phyloP scores from a whole-genome alignment of 352 stramenopile genomes.

The Aphanomyces invadans region DNA sequence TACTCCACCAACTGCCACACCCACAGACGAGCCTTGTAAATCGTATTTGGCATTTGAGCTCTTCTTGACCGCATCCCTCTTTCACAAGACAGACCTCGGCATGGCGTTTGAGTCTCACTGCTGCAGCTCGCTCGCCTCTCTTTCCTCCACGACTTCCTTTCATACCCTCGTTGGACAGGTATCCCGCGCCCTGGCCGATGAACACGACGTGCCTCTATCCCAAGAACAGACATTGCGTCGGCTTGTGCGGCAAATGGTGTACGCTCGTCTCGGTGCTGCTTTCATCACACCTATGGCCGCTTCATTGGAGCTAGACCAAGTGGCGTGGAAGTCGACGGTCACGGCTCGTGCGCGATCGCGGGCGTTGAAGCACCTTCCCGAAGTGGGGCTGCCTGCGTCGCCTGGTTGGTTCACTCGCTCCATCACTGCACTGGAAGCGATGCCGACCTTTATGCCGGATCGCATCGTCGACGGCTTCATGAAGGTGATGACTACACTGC shows the following conservation, averaged over 20 bases:
- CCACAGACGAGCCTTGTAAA: not conserved
- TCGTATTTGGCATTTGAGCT: slow-evolving; percentile 21
- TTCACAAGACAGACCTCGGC: slow-evolving; percentile 8
- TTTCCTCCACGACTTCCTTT: not conserved
- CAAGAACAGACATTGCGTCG: not conserved
- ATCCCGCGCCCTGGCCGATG: not conserved
- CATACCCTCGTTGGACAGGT: not conserved
- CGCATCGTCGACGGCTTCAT: slow-evolving; percentile 57
- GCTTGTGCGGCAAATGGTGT: slow-evolving; percentile 70
- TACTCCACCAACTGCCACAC: not conserved
- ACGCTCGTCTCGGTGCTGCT: slow-evolving; percentile 49
- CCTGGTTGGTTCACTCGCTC: slow-evolving; percentile 30
- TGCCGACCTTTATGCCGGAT: slow-evolving; percentile 65
- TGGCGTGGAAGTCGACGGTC: slow-evolving; percentile 27
- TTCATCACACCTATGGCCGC: slow-evolving; percentile 48
- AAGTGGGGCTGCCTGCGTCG: slow-evolving; percentile 49
- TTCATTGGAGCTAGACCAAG: slow-evolving; percentile 64
- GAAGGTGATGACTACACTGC: slow-evolving; percentile 53
- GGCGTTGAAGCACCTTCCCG: slow-evolving; percentile 28
- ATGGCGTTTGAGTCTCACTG: slow-evolving; percentile 2
- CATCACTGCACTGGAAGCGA: slow-evolving; percentile 56
- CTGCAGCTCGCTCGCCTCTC: not conserved
- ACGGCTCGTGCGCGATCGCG: not conserved
- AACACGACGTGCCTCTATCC: slow-evolving; percentile 6
- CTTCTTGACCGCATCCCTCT: not conserved